Evolutionary conservation across 2,329 filamentous ascomycete species (phyloP), one percentile per base, ranked within the genome.

Genomic region (Neonectria coccinea): DNA sequence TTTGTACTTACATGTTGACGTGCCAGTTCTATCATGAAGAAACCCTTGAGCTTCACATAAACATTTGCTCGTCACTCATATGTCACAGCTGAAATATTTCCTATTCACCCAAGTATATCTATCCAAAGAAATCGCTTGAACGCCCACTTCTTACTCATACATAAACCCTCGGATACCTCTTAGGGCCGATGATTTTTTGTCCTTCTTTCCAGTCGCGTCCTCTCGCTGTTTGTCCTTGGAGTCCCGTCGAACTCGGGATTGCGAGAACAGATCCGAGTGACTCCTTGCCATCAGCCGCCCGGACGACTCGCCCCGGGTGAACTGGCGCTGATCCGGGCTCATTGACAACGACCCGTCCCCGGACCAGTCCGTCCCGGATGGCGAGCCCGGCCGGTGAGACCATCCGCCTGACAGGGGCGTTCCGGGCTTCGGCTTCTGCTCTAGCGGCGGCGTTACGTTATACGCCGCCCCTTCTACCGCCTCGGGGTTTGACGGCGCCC

Each of bases 191-290:
- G 74, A 67, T 62, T 78, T 79, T 69, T 79, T 79, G 12, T 79
- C 78, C 70, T 79, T 79, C 56, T 77, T 79, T 18, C 72, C 62
- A 31, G 41, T n/a, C 8, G 58, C 70, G 11, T 84, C 83, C 6
- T 84, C 81, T 42, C 78, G 78, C 50, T 77, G 78, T 67, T 83
- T 84, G 36, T 85, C 83, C 65, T 85, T 86, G 10, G 72, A 73
- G 29, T 87, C 83, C 68, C 86, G 83, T 4, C 81, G 81, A 1
- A 80, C 74, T 31, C 80, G 74, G 70, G 83, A 82, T 18, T 84
- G 84, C 83, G 70, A 20, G 51, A 55, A 64, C 18, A 59, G 27
- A 29, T 76, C 69, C 31, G 68, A 71, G 48, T 71, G 69, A 53
- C 70, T 69, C 39, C 67, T 60, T 18, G 64, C 65, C 48, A 67